Conservation (phyloP, 345 rosid genomes). For the Clarkia xantiana region DNA sequence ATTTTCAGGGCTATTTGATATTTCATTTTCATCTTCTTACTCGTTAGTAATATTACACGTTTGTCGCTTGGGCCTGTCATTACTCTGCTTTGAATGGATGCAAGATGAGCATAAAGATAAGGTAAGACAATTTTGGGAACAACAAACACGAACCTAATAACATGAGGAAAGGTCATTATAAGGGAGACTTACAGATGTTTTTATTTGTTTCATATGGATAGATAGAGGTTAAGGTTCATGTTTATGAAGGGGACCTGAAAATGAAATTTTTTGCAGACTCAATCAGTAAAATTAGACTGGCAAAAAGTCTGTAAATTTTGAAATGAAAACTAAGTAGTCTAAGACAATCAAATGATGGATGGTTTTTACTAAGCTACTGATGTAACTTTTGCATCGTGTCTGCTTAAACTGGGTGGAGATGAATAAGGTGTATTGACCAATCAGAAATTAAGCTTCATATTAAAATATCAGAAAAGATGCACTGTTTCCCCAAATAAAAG, state of each 20-base stretch:
- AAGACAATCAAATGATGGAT: background rate
- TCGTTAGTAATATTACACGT: conserved; percentile 21
- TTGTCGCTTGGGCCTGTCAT: conserved; percentile 44
- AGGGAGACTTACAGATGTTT: background rate
- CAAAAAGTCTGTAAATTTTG: background rate
- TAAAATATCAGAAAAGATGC: conserved; percentile 3
- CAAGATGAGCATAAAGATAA: conserved; percentile 26
- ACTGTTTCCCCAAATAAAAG: too few relatives aligned
- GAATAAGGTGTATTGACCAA: conserved; percentile 59
- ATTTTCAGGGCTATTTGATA: too few relatives aligned
- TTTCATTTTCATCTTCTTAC: too few relatives aligned
- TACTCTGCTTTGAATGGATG: conserved; percentile 50
- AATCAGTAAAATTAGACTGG: too few relatives aligned
- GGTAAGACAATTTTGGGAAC: conserved; percentile 26
- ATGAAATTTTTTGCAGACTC: background rate
- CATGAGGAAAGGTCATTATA: background rate
- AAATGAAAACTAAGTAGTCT: background rate
- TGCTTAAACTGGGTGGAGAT: conserved; percentile 47
- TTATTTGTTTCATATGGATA: too few relatives aligned
- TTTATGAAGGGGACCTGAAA: conserved; percentile 48
- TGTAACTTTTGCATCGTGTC: conserved; percentile 72
- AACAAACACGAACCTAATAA: conserved; percentile 60
- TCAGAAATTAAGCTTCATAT: conserved; percentile 7
- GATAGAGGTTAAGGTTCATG: conserved; percentile 53
- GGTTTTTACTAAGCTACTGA: conserved; percentile 69